These are phyloP conservation scores for Podila minutissima DNA, from an alignment of 192 early-diverging fungal species.

Conservation along the genomic window DNA sequence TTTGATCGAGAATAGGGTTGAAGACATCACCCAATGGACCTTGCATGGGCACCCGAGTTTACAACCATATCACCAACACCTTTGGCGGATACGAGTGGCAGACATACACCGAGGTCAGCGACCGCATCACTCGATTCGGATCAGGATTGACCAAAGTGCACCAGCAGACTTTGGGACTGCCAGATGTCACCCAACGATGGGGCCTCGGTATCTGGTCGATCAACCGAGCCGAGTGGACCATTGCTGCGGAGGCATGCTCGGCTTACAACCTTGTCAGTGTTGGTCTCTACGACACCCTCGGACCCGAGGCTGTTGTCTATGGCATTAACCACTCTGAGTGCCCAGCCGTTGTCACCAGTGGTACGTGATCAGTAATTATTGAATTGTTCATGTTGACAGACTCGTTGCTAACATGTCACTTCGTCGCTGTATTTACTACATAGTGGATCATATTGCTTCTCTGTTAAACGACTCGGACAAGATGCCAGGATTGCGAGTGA, in stretches of 20 bases:
- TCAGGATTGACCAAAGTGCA: conserved; percentile 72
- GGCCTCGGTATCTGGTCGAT: conserved; percentile 76
- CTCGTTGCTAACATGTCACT: background rate
- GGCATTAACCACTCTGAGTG: conserved; percentile 89
- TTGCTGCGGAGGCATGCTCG: conserved; percentile 73
- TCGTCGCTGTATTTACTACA: too few species aligned
- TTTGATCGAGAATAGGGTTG: conserved; percentile 49
- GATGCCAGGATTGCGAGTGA: conserved; percentile 74
- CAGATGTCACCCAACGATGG: conserved; percentile 31
- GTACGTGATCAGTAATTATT: background rate
- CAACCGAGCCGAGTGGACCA: conserved; percentile 83
- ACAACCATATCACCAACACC: conserved; percentile 60
- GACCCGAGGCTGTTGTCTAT: conserved; percentile 83
- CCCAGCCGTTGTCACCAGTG: conserved; percentile 71
- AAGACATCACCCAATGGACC: conserved; percentile 57
- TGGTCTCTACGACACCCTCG: conserved; percentile 91
- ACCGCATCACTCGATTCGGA: conserved; percentile 72
- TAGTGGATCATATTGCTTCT: conserved; percentile 58
- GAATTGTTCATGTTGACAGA: too few species aligned
- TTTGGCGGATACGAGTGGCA: conserved; percentile 76
- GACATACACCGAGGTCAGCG: conserved; percentile 69
- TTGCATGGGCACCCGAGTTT: conserved; percentile 69
- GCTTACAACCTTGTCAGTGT: conserved; percentile 75
- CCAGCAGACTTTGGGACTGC: conserved; percentile 17
- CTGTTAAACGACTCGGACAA: conserved; percentile 64